phyloP scores from a whole-genome alignment of 768 basidiomycete species.

The Russula earlei region DNA sequence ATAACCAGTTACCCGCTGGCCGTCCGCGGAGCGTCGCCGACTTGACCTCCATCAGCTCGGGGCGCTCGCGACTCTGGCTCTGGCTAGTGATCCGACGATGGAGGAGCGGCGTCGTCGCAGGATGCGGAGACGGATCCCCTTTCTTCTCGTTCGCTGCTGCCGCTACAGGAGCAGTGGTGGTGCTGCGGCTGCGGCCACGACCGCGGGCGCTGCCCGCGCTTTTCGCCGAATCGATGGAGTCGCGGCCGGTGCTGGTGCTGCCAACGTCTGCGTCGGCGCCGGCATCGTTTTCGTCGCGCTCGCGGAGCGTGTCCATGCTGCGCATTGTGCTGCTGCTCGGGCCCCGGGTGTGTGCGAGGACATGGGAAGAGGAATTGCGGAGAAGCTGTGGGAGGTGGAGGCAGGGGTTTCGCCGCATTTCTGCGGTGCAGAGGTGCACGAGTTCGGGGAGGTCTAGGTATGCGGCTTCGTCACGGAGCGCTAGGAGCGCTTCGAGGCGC shows the following conservation, averaged over 20 bases:
- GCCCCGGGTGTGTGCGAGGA: constrained; percentile 32
- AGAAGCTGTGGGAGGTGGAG: constrained; percentile 12
- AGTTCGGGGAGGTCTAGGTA: constrained; percentile 65
- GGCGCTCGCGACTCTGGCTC: constrained; percentile 15
- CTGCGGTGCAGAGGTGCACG: constrained; percentile 54
- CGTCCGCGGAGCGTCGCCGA: constrained; percentile 5
- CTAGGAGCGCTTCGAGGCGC: constrained; percentile 49
- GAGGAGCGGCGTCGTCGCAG: background rate
- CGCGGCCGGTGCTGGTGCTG: constrained; percentile 15
- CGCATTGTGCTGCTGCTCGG: constrained; percentile 48
- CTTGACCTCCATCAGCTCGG: constrained; percentile 10
- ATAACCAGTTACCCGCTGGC: constrained; percentile 11
- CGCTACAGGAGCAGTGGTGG: background rate
- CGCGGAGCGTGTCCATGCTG: constrained; percentile 53
- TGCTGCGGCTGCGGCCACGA: background rate
- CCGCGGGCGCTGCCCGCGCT: constrained; percentile 5
- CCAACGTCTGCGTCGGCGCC: background rate
- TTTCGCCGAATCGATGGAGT: constrained; percentile 13
- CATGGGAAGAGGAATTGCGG: constrained; percentile 15
- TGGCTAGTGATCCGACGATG: constrained; percentile 11
- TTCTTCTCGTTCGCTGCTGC: background rate
- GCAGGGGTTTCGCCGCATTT: constrained; percentile 43
- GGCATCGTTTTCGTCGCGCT: constrained; percentile 34
- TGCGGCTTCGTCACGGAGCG: constrained; percentile 70
- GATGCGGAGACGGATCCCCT: background rate